Base-by-base conservation (phyloP, 2,329 filamentous ascomycete species). In the Ophiostoma sp. region DNA sequence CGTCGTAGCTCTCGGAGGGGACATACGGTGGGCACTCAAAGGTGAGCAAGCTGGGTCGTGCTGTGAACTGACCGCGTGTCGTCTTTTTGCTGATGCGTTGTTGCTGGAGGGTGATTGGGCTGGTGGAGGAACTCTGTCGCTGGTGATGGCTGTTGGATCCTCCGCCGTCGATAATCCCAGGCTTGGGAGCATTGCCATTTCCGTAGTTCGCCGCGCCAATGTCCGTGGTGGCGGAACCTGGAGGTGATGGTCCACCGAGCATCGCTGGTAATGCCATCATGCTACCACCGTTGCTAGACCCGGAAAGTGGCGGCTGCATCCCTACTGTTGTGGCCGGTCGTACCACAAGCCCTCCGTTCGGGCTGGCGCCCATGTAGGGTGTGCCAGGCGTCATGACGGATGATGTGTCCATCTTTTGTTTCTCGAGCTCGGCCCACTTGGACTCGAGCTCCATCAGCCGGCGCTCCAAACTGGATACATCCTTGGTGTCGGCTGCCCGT, bases 1-100 rank as follows among this genome's bases (percentile, higher is more conserved):
- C 75, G 66, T 76, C 73, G 48, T 72, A 76, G 73, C 75, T 75
- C 42, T 71, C 73, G 3, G 72, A 71, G 9, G 63, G 59, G 9
- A 75, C 69, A 25, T 74, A 75, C 1, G 72, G 19, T 15, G 74
- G 74, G 19, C 72, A 68, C 33, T 71, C 69, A 42, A 75, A 75
- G 4, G 69, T 69, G 48, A 75, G 8, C 7, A 75, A 33, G 22
- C 74, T 72, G 19, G 74, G 74, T 11, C 72, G 70, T 6, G 74
- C 72, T 3, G 72, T 75, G 55, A 72, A 61, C 31, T 61, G 57
- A 31, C 57, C 57, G 8, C 57, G 57, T 3, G 57, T 61, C 1
- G 57, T 61, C 31, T 39, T 61, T 36, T 61, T 61, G 57, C 57
- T 61, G 19, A 36, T 39, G 3, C 57, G 31, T 9, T 61, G 57